These are phyloP conservation scores for Papiliotrema fonsecae DNA, from an alignment of 1,284 basidiomycete genomes.

Conservation along the genomic window DNA sequence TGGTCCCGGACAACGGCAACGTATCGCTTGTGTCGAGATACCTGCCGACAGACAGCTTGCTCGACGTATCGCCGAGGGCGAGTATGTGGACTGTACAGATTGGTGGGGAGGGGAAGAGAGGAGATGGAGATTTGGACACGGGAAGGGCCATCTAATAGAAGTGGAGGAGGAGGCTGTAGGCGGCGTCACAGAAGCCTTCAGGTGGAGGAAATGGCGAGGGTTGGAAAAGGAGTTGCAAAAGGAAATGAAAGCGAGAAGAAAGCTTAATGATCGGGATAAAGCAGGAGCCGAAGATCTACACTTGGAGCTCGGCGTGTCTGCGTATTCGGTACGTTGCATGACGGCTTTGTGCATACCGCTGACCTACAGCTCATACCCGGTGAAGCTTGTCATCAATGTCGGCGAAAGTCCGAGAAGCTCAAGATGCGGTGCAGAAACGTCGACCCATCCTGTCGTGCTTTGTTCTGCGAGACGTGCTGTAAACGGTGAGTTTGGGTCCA, in stretches of 20 bases:
- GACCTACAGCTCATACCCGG: conserved; percentile 20
- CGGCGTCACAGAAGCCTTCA: conserved; percentile 25
- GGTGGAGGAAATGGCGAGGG: conserved; percentile 27
- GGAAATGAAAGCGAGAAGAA: conserved; percentile 17
- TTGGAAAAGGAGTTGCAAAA: conserved; percentile 15
- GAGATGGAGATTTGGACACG: conserved; percentile 30
- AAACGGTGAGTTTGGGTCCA: conserved; percentile 23
- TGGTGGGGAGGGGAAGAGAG: conserved; percentile 28
- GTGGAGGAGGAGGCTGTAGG: conserved; percentile 18
- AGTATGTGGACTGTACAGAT: conserved; percentile 24
- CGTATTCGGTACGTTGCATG: conserved; percentile 31
- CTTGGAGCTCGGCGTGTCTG: conserved; percentile 9
- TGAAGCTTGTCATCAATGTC: conserved; percentile 42
- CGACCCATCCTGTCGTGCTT: conserved; percentile 25
- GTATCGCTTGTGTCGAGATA: conserved; percentile 37
- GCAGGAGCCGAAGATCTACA: background rate
- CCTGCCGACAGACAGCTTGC: conserved; percentile 17
- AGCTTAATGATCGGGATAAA: conserved; percentile 13
- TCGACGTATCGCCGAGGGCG: conserved; percentile 24
- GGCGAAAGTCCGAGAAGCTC: conserved; percentile 30
- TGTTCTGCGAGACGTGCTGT: conserved; percentile 40
- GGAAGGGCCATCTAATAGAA: conserved; percentile 9
- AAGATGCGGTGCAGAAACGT: conserved; percentile 44
- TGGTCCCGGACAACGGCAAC: conserved; percentile 20
- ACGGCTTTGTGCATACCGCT: background rate